Evolutionary conservation across 106 monocot species (phyloP).

Genomic region (Phalaenopsis aphrodite): DNA sequence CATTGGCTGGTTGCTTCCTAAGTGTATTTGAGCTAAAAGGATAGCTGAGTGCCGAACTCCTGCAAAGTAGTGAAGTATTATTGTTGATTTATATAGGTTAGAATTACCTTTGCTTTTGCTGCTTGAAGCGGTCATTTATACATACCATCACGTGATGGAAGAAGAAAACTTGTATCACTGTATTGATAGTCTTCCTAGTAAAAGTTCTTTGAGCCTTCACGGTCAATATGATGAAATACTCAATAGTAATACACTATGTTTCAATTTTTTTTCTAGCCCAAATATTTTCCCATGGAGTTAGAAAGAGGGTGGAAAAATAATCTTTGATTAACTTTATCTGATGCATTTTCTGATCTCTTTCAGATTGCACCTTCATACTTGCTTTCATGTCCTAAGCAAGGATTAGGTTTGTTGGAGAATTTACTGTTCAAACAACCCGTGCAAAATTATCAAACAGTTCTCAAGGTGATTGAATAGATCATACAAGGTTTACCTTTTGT

Average conservation of each 20-base stretch:
- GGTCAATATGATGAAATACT: not conserved
- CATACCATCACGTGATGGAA: not conserved
- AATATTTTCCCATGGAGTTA: not conserved
- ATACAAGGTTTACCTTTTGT: constrained; percentile 7
- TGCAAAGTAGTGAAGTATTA: not conserved
- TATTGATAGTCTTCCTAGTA: not conserved
- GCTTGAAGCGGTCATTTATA: no score
- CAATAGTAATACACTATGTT: not conserved
- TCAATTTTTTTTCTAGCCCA: not conserved
- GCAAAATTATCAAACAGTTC: constrained; percentile 48
- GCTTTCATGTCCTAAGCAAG: constrained; percentile 85
- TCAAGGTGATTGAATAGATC: constrained; percentile 48
- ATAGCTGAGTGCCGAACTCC: not conserved
- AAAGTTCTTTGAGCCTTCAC: not conserved
- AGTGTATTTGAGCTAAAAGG: not conserved
- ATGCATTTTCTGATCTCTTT: constrained; percentile 2
- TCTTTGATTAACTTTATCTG: not conserved
- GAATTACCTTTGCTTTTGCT: no score
- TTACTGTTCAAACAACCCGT: constrained; percentile 65
- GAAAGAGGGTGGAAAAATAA: not conserved
- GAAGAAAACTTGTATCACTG: not conserved
- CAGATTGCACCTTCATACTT: constrained; percentile 96
- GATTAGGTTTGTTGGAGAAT: constrained; percentile 74
- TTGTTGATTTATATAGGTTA: no score
- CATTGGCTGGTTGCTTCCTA: not conserved